A percentile compares a stretch with the other conserved stretches of the same genome.
These are phyloP conservation scores for Leishmania tarentolae DNA, from an alignment of 208 protist species.

Conservation along the genomic window DNA sequence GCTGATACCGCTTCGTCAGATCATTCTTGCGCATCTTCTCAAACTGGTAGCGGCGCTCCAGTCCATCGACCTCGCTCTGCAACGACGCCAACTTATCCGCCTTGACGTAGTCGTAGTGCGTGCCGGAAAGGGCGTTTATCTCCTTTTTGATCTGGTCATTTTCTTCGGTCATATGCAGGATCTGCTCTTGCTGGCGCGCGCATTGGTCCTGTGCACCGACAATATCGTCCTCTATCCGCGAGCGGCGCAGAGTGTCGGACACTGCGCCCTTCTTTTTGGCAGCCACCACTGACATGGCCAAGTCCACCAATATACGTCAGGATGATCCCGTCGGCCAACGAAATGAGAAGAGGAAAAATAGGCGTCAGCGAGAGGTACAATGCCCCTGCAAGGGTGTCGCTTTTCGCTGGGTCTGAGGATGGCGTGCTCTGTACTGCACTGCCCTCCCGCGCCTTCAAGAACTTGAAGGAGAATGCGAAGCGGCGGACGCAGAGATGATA, in stretches of 20 bases:
- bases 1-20: constrained; percentile 82
- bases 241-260: constrained; percentile 59
- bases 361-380: background rate
- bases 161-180: constrained; percentile 67
- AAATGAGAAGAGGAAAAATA: background rate
- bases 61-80: constrained; percentile 84
- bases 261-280: constrained; percentile 33
- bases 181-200: constrained; percentile 78
- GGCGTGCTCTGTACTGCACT: constrained; percentile 6
- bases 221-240: constrained; percentile 63
- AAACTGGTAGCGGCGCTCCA: constrained; percentile 91
- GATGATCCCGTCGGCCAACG: background rate
- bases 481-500: constrained; percentile 8
- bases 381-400: background rate
- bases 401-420: background rate
- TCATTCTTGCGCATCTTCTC: constrained; percentile 94
- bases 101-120: constrained; percentile 85
- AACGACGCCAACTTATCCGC: constrained; percentile 85
- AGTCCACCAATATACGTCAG: background rate
- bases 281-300: constrained; percentile 20
- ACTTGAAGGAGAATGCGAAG: constrained; percentile 15
- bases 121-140: constrained; percentile 68
- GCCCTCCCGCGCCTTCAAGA: background rate
- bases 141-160: constrained; percentile 92
- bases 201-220: constrained; percentile 61